These are phyloP conservation scores for Golovinomyces cichoracearum DNA, from an alignment of 2,329 filamentous ascomycete genomes.

Conservation along the genomic window DNA sequence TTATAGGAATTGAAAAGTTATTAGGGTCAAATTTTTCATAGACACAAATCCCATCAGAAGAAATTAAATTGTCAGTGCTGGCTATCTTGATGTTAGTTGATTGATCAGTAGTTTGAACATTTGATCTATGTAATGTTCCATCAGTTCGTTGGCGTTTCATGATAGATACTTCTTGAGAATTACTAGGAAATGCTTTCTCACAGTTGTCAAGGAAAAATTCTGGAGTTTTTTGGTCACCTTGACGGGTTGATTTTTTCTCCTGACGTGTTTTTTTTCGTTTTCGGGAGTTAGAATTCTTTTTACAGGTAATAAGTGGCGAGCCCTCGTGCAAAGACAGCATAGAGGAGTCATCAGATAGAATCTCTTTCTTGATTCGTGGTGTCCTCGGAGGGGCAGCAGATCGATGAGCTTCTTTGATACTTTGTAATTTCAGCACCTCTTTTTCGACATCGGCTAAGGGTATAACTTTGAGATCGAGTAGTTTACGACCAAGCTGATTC, in stretches of 20 bases:
- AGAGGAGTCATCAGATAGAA: background rate
- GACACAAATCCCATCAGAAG: background rate
- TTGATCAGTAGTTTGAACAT: background rate
- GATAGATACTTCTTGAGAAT: background rate
- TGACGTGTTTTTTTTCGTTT: background rate
- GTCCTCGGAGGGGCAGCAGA: background rate
- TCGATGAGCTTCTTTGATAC: background rate
- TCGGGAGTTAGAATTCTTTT: background rate
- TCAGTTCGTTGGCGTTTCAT: background rate
- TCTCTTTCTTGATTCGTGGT: background rate
- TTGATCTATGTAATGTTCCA: background rate
- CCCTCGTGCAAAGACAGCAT: background rate
- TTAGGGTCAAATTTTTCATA: background rate
- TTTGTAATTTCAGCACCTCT: background rate
- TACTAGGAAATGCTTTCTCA: background rate
- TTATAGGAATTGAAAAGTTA: background rate
- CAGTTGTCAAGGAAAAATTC: background rate
- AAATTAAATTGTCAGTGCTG: background rate
- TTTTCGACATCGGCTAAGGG: background rate
- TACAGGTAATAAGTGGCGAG: background rate
- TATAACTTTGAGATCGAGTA: slow-evolving; percentile 1
- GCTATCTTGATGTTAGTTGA: background rate
- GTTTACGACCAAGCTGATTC: slow-evolving; percentile 8
- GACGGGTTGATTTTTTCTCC: background rate
- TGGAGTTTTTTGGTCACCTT: background rate